Percentiles rank a stretch among this genome's conserved stretches.
Evolutionary conservation across 1,284 basidiomycete species (phyloP).

Genomic region (Papiliotrema fonsecae): DNA sequence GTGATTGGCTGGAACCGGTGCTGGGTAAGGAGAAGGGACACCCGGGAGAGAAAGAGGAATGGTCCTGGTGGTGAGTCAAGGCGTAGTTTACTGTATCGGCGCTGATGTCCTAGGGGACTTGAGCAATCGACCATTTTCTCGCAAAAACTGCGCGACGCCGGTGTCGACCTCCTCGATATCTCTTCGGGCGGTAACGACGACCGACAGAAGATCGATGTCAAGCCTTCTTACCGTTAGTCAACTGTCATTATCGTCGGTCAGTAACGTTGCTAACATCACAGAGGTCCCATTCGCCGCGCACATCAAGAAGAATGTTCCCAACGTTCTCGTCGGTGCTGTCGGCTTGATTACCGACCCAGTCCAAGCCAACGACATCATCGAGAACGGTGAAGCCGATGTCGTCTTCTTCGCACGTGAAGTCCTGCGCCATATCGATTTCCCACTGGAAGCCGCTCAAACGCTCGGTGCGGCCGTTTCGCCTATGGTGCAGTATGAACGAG

Average conservation of each 20-base stretch:
- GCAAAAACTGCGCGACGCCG: constrained; percentile 57
- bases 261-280: constrained; percentile 9
- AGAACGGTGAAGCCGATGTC: constrained; percentile 63
- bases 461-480: constrained; percentile 44
- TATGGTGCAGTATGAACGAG: constrained; percentile 48
- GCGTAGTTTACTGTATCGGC: background rate
- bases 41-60: constrained; percentile 55
- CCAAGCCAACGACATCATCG: constrained; percentile 63
- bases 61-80: constrained; percentile 40
- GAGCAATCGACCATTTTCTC: constrained; percentile 65
- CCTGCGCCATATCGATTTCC: constrained; percentile 47
- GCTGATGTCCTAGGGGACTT: constrained; percentile 57
- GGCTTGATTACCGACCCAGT: constrained; percentile 64
- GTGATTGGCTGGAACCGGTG: constrained; percentile 65
- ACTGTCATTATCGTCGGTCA: background rate
- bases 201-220: constrained; percentile 56
- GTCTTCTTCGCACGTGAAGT: constrained; percentile 62
- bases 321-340: constrained; percentile 61
- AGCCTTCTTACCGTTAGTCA: constrained; percentile 61
- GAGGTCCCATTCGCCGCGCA: constrained; percentile 66
- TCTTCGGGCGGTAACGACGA: constrained; percentile 65
- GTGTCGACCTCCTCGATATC: constrained; percentile 68
- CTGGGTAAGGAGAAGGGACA: constrained; percentile 48
- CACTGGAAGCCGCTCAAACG: constrained; percentile 39
- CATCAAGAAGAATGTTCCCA: constrained; percentile 60